A percentile compares a stretch with the other conserved stretches of the same genome.
These are phyloP conservation scores for Melanogaster broomeanus DNA, from an alignment of 768 basidiomycete species.

Conservation along the genomic window DNA sequence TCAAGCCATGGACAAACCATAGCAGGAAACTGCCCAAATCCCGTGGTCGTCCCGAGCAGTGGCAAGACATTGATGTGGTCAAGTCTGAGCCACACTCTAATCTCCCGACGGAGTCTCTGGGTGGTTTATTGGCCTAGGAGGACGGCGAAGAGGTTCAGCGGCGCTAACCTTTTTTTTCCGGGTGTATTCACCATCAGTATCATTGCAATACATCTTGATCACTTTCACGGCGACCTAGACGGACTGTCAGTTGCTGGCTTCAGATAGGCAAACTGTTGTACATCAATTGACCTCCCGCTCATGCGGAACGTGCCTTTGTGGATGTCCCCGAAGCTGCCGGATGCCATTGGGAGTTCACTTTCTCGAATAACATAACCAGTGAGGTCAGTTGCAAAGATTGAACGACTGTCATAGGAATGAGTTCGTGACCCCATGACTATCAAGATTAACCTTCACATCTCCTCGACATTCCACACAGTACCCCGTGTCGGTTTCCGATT, in stretches of 20 bases:
- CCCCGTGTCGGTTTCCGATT: no score
- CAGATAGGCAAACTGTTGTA: neutral
- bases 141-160: neutral
- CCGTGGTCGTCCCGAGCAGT: constrained; percentile 13
- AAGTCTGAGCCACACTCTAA: constrained; percentile 18
- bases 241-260: neutral
- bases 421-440: no score
- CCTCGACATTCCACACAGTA: no score
- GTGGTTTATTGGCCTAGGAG: neutral
- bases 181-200: neutral
- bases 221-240: neutral
- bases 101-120: constrained; percentile 18
- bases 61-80: constrained; percentile 21
- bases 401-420: no score
- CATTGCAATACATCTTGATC: neutral
- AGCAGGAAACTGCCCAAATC: constrained; percentile 19
- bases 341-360: no score
- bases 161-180: neutral
- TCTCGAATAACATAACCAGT: no score
- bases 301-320: no score
- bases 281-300: neutral
- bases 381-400: no score
- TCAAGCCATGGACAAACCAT: constrained; percentile 23
- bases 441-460: no score
- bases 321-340: no score